These are phyloP conservation scores for Penicillium malachiteum DNA, from an alignment of 495 filamentous ascomycete species.

Conservation along the genomic window DNA sequence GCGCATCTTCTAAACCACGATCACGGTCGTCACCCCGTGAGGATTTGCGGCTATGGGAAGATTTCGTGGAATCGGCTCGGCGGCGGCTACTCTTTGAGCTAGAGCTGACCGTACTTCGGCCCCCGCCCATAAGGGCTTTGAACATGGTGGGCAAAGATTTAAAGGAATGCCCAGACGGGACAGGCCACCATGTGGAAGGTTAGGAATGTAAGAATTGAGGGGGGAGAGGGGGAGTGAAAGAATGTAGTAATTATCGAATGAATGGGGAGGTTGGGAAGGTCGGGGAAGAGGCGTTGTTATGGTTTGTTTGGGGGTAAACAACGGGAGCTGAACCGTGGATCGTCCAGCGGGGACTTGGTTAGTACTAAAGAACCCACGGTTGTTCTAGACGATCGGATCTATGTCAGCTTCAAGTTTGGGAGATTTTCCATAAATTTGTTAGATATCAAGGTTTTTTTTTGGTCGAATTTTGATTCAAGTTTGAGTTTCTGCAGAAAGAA, in stretches of 20 bases:
- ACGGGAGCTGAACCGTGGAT: conserved; percentile 46
- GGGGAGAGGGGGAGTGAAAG: conserved; percentile 5
- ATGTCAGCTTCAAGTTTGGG: background rate
- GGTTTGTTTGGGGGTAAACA: conserved; percentile 36
- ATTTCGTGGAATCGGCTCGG: conserved; percentile 33
- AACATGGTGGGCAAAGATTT: conserved; percentile 44
- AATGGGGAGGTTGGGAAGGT: conserved; percentile 2
- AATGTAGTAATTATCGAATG: conserved; percentile 9
- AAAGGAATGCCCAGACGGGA: conserved; percentile 20
- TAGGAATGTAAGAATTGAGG: conserved; percentile 19
- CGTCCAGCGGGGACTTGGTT: conserved; percentile 19
- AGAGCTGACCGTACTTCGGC: conserved; percentile 34
- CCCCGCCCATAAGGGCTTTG: conserved; percentile 47
- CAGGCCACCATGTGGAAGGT: conserved; percentile 34
- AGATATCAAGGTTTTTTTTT: too few relatives aligned
- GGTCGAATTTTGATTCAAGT: too few relatives aligned
- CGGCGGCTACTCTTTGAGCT: conserved; percentile 36
- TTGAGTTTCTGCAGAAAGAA: background rate
- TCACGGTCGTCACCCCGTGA: conserved; percentile 58
- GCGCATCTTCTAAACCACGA: conserved; percentile 40
- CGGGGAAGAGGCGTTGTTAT: conserved; percentile 22
- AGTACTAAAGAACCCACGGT: conserved; percentile 15
- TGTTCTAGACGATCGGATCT: conserved; percentile 30
- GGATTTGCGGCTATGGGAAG: conserved; percentile 47
- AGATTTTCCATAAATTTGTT: too few relatives aligned